These are phyloP conservation scores for Tolypocladium sp. DNA, from an alignment of 2,329 filamentous ascomycete genomes.

Conservation along the genomic window DNA sequence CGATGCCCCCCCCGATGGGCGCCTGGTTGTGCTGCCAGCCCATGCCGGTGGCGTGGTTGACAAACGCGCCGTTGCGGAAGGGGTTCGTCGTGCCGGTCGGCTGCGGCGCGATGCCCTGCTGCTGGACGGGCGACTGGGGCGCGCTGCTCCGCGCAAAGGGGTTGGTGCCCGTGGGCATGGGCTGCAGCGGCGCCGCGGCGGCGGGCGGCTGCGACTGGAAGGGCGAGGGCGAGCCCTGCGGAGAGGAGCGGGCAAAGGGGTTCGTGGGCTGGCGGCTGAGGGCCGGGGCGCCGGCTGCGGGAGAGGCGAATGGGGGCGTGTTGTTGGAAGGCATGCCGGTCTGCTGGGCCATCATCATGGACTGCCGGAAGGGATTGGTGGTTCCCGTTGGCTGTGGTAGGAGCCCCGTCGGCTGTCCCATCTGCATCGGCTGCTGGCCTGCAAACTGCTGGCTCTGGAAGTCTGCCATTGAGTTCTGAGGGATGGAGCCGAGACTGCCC, in stretches of 20 bases:
- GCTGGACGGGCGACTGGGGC: slow-evolving; percentile 18
- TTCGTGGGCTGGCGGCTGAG: slow-evolving; percentile 65
- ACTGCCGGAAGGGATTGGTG: slow-evolving; percentile 92
- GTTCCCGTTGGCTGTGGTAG: slow-evolving; percentile 38
- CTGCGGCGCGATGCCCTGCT: slow-evolving; percentile 56
- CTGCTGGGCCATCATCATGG: slow-evolving; percentile 61
- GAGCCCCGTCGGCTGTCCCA: slow-evolving; percentile 31
- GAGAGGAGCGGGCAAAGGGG: slow-evolving; percentile 67
- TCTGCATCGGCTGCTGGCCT: slow-evolving; percentile 15
- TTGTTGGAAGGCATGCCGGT: slow-evolving; percentile 31
- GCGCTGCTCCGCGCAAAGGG: slow-evolving; percentile 43
- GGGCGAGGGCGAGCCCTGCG: slow-evolving; percentile 24
- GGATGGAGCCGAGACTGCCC: slow-evolving; percentile 43
- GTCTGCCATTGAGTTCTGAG: slow-evolving; percentile 43
- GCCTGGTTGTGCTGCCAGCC: slow-evolving; percentile 79
- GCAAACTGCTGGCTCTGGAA: slow-evolving; percentile 31
- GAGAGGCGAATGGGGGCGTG: slow-evolving; percentile 24
- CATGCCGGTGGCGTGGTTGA: slow-evolving; percentile 79
- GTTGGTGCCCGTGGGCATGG: slow-evolving; percentile 48
- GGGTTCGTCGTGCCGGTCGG: slow-evolving; percentile 88
- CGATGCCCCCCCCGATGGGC: slow-evolving; percentile 71
- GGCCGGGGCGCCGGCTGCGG: slow-evolving; percentile 27
- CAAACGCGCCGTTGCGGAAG: slow-evolving; percentile 83
- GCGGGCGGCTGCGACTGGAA: slow-evolving; percentile 12
- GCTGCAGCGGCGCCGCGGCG: slow-evolving; percentile 29